Evolutionary conservation across 1,284 basidiomycete species (phyloP).

Genomic region (Rhodotorula sp.): DNA sequence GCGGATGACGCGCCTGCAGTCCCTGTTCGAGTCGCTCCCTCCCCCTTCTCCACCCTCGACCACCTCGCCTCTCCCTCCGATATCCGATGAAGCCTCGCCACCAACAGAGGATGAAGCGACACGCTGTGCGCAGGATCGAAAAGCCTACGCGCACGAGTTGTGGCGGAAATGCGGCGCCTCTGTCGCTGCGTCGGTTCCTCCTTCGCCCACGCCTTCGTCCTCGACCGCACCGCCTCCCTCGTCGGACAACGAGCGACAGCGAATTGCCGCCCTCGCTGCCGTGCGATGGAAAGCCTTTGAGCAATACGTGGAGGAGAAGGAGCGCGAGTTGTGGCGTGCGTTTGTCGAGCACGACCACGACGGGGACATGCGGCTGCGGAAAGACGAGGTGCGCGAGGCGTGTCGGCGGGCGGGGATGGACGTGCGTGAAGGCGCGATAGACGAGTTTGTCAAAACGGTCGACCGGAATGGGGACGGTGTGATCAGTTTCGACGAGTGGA

Average conservation of each 20-base stretch:
- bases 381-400: slow-evolving; percentile 26
- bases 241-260: background rate
- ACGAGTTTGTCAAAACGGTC: slow-evolving; percentile 38
- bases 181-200: background rate
- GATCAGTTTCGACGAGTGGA: slow-evolving; percentile 79
- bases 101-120: background rate
- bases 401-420: slow-evolving; percentile 35
- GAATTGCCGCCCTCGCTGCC: background rate
- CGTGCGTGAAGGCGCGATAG: slow-evolving; percentile 22
- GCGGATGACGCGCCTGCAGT: slow-evolving; percentile 47
- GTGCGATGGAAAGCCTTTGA: slow-evolving; percentile 34
- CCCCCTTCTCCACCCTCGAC: slow-evolving; percentile 3
- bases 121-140: background rate
- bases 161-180: slow-evolving; percentile 32
- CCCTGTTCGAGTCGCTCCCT: slow-evolving; percentile 50
- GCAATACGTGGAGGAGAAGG: slow-evolving; percentile 36
- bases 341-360: slow-evolving; percentile 35
- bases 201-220: background rate
- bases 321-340: slow-evolving; percentile 31
- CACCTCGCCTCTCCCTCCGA: background rate
- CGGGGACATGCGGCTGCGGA: slow-evolving; percentile 30
- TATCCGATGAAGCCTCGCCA: background rate
- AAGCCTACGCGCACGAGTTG: slow-evolving; percentile 35
- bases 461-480: slow-evolving; percentile 32
- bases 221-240: slow-evolving; percentile 1